Percentiles rank a stretch among this genome's conserved stretches.
phyloP scores from a whole-genome alignment of 768 basidiomycete species.

The Butyriboletus loyo region DNA sequence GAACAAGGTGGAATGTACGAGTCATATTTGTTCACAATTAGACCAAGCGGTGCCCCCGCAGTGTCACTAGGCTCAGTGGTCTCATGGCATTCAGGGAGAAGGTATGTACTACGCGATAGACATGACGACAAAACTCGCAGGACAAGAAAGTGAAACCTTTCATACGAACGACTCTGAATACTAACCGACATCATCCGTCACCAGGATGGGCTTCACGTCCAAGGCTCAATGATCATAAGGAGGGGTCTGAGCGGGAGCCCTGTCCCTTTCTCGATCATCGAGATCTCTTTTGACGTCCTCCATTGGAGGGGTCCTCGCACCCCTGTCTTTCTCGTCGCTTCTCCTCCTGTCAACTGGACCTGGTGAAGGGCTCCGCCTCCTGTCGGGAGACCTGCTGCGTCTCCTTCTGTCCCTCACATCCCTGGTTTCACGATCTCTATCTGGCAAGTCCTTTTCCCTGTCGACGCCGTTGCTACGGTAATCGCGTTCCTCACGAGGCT shows the following conservation, averaged over 20 bases:
- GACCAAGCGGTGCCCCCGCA: neutral
- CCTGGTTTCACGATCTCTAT: conserved; percentile 36
- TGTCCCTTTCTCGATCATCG: conserved; percentile 52
- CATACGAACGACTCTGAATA: neutral
- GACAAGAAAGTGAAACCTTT: neutral
- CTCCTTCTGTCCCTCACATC: conserved; percentile 46
- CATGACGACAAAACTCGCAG: neutral
- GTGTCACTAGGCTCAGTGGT: neutral
- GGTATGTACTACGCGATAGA: conserved; percentile 20
- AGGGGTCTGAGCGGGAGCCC: conserved; percentile 48
- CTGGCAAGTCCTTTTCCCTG: conserved; percentile 29
- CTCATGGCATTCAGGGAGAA: conserved; percentile 17
- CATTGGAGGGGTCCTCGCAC: conserved; percentile 49
- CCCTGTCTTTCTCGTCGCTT: conserved; percentile 46
- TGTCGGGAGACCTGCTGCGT: conserved; percentile 48
- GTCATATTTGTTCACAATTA: neutral
- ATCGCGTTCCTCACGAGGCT: conserved; percentile 39
- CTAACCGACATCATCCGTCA: conserved; percentile 1
- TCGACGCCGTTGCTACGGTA: conserved; percentile 37
- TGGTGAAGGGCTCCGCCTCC: conserved; percentile 45
- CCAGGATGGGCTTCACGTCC: neutral
- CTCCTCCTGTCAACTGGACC: conserved; percentile 37
- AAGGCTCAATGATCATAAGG: conserved; percentile 51
- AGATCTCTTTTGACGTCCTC: conserved; percentile 40
- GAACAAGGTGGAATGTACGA: neutral